Evolutionary conservation across 441 rosid species (phyloP), one percentile per base, ranked within the genome.

Genomic region (Flueggea neowawraea): DNA sequence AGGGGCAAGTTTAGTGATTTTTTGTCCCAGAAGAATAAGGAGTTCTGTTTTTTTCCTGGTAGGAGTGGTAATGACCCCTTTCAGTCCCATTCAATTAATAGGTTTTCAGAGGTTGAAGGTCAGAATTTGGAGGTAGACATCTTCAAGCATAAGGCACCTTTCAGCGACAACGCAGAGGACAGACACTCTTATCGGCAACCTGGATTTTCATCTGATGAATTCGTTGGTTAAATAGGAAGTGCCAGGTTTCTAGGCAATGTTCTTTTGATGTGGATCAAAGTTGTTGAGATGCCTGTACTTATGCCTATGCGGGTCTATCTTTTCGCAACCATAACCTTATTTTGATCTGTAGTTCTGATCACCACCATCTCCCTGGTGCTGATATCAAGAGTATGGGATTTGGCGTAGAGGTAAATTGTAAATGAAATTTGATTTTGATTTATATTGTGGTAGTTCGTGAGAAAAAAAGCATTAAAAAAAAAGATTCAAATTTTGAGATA

Each of bases 1-100:
- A 69, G 69, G 54, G 65, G 73, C 58, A 78, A 58, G 68, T 75
- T 64, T 58, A 74, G 65, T 62, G 79, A 67, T 15, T 64, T 53
- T 68, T 74, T 77, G 67, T 62, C 48, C 11, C 78, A 70, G 54
- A 82, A 65, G 61, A 79, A 73, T 60, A 75, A 74, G 76, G 93
- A 83, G 75, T 72, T 84, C 71, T 67, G 75, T 73, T 81, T 85
- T 57, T 86, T 85, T 59, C 89, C 90, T 3, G 72, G 69, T 69
- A 79, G 72, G 70, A 72, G 67, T 65, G 65, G 72, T 67, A 67
- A 72, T 66, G 70, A 77, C 56, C 75, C 54, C 55, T 72, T 64
- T 22, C 74, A 69, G 36, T 77, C 78, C 67, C 59, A 69, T 67
- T 71, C 84, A 28, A 64, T 65, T 64, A 80, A 73, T 52, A 45